These are phyloP conservation scores for Penicillium sp. DNA, from an alignment of 2,329 filamentous ascomycete species.

Conservation along the genomic window DNA sequence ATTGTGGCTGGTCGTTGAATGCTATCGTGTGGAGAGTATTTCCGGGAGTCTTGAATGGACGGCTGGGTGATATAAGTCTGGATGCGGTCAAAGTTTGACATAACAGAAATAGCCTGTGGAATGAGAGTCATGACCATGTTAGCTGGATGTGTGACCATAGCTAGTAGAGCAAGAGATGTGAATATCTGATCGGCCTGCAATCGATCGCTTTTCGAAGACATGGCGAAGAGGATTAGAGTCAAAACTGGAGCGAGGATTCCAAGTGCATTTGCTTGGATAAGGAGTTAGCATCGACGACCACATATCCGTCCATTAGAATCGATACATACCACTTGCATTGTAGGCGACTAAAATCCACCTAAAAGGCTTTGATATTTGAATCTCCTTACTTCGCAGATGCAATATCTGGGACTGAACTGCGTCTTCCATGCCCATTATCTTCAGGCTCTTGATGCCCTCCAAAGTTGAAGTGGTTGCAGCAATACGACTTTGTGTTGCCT, in stretches of 20 bases:
- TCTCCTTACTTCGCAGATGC: background rate
- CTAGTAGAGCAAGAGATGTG: slow-evolving; percentile 6
- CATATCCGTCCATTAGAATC: background rate
- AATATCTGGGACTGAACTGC: background rate
- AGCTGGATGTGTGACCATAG: slow-evolving; percentile 9
- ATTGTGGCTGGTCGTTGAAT: background rate
- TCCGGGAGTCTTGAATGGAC: background rate
- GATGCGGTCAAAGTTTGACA: slow-evolving; percentile 4
- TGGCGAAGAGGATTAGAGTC: background rate
- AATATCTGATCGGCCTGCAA: background rate
- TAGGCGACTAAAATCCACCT: slow-evolving; percentile 4
- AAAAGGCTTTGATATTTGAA: background rate
- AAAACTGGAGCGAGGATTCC: background rate
- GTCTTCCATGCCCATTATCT: slow-evolving; percentile 3
- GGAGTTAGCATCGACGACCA: background rate
- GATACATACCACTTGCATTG: slow-evolving; percentile 3
- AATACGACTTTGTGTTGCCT: slow-evolving; percentile 1
- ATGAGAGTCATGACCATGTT: slow-evolving; percentile 12
- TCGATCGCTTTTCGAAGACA: background rate
- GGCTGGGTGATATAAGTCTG: background rate
- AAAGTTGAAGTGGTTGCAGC: background rate
- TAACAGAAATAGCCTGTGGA: slow-evolving; percentile 1
- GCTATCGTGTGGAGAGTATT: background rate
- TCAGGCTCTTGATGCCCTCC: slow-evolving; percentile 4
- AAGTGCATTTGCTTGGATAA: background rate